phyloP scores from a whole-genome alignment of 768 basidiomycete genomes.

The Psilocybe sp. region DNA sequence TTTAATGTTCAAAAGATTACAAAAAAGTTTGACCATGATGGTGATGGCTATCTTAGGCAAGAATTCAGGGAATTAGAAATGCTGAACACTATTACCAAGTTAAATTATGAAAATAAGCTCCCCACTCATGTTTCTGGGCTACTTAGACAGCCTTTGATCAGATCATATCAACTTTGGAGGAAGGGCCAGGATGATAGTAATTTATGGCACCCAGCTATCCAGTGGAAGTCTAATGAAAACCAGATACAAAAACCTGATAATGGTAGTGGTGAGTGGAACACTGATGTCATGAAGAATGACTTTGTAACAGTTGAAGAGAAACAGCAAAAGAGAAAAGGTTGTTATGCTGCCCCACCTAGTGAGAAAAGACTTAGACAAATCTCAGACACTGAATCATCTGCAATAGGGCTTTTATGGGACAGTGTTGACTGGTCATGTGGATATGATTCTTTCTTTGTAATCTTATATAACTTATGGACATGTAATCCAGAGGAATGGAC shows the following conservation, averaged over 20 bases:
- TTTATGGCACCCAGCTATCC: not conserved
- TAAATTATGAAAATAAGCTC: conserved; percentile 10
- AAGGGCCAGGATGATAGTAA: not conserved
- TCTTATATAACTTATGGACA: conserved; percentile 14
- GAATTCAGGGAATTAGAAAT: conserved; percentile 27
- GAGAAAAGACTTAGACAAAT: not conserved
- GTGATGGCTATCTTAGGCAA: conserved; percentile 13
- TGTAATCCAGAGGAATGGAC: conserved; percentile 10
- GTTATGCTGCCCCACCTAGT: too few species aligned
- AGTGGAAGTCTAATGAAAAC: not conserved
- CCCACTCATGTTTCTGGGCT: conserved; percentile 8
- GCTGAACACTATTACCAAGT: conserved; percentile 24
- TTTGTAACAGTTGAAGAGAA: too few species aligned
- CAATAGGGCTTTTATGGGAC: conserved; percentile 17
- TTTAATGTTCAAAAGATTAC: conserved; percentile 18
- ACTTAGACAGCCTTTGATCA: conserved; percentile 14
- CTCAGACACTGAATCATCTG: not conserved
- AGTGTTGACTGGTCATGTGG: conserved; percentile 18
- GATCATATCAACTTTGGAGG: conserved; percentile 3
- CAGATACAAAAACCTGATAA: not conserved
- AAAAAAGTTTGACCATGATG: conserved; percentile 1
- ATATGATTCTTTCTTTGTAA: conserved; percentile 21
- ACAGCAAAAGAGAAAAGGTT: too few species aligned
- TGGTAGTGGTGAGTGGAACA: too few species aligned
- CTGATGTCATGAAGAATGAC: too few species aligned